These are phyloP conservation scores for Hymenoscyphus scutula DNA, from an alignment of 2,329 filamentous ascomycete species.

Conservation along the genomic window DNA sequence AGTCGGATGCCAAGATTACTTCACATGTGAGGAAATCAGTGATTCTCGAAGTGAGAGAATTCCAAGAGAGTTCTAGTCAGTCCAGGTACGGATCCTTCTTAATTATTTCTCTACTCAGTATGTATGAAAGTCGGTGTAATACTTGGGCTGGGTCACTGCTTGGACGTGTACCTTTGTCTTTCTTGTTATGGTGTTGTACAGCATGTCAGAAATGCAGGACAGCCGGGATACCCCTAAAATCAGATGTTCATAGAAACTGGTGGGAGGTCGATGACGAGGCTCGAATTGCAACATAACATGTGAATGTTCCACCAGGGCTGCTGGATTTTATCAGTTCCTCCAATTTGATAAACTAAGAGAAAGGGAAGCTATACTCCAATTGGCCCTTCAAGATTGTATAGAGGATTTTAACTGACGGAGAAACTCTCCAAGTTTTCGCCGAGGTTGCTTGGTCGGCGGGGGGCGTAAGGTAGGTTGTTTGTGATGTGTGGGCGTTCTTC, in stretches of 20 bases:
- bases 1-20: conserved; percentile 8
- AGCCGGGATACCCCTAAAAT: conserved; percentile 2
- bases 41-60: neutral
- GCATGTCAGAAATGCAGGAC: neutral
- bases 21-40: conserved; percentile 4
- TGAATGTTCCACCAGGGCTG: no score
- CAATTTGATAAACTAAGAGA: no score
- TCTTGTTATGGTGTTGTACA: conserved; percentile 5
- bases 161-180: neutral
- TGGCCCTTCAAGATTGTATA: neutral
- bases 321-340: no score
- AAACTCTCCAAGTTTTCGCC: neutral
- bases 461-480: neutral
- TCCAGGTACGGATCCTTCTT: neutral
- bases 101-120: neutral
- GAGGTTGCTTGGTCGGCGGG: neutral
- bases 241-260: neutral
- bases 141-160: neutral
- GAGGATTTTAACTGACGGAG: neutral
- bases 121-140: neutral
- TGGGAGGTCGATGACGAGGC: neutral
- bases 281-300: no score
- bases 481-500: neutral
- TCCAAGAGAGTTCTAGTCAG: neutral
- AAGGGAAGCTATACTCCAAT: neutral